Evolutionary conservation across 2,329 filamentous ascomycete species (phyloP).

Genomic region (Hypoxylon sp.): DNA sequence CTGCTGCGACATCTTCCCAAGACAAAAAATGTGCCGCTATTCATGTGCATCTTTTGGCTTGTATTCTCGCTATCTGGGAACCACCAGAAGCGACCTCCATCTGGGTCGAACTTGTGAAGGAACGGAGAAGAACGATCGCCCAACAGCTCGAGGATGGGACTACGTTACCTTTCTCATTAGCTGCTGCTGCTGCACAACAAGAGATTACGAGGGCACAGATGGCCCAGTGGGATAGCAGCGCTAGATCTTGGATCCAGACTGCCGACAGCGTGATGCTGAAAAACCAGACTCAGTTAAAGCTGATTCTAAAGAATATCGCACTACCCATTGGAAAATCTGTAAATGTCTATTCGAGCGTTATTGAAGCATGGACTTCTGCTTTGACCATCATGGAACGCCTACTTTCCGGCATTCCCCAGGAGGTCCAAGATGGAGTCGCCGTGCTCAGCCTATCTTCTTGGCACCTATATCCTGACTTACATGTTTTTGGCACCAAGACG

Average conservation of each 20-base stretch:
- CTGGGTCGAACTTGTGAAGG: neutral
- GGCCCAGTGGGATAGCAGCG: slow-evolving; percentile 28
- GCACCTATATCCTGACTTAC: slow-evolving; percentile 10
- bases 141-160: neutral
- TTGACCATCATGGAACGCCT: slow-evolving; percentile 1
- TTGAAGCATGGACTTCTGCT: slow-evolving; percentile 7
- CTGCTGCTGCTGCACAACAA: slow-evolving; percentile 20
- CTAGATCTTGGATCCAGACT: slow-evolving; percentile 10
- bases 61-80: slow-evolving; percentile 3
- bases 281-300: neutral
- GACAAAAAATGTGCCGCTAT: no score
- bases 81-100: neutral
- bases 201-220: slow-evolving; percentile 42
- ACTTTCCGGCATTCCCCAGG: slow-evolving; percentile 1
- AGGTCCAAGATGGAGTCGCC: neutral
- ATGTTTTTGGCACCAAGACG: neutral
- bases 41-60: slow-evolving; percentile 8
- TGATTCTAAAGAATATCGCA: slow-evolving; percentile 4
- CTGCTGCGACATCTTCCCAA: slow-evolving; percentile 8
- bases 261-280: neutral
- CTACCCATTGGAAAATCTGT: neutral
- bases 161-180: neutral
- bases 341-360: neutral
- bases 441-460: slow-evolving; percentile 3
- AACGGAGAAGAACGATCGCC: neutral